Base-by-base conservation (phyloP, 2,329 filamentous ascomycete genomes). In the Knoxdaviesia proteae region DNA sequence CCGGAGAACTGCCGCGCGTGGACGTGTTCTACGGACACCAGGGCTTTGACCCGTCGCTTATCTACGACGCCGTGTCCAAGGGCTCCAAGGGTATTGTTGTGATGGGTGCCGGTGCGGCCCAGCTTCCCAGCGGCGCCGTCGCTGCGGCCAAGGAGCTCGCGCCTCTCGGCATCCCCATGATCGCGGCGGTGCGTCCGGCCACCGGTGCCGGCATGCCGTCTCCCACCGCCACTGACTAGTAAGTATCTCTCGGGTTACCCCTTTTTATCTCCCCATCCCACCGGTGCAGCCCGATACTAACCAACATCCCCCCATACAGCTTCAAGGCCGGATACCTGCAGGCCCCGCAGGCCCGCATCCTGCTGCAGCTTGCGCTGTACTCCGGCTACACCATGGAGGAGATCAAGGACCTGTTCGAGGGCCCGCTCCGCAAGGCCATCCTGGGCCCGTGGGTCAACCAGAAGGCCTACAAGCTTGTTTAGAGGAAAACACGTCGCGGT, bases 11-110 rank as follows among this genome's bases (percentile, higher is more conserved):
- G 4, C 63, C 65, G 0, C 54, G 61, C 10, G 62, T 68, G 7
- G 60, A 64, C 45, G 64, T 67, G 11, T 46, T 68, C 5, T 67
- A 64, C 47, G 56, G 61, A 0, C 62, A 69, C 48, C 61, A 57
- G 52, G 54, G 56, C 29, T 54, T 55, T 38, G 54, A 56, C 30
- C 51, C 52, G 6, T 51, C 50, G 0, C 42, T 56, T 41, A 54
- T 57, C 49, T 49, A 54, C 34, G 50, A 53, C 3, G 55, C 55
- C 6, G 54, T 55, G 4, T 50, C 49, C 2, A 57, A 56, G 35
- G 55, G 55, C 10, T 30, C 8, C 38, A 54, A 51, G 44, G 54
- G 53, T 9, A 41, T 58, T 6, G 51, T 59, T 2, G 47, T 56
- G n/a, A 49, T 59, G 36, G 56, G 56, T 3, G 49, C 51, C 4